Conservation (phyloP, 208 protist species). For the Pavlovales sp. region DNA sequence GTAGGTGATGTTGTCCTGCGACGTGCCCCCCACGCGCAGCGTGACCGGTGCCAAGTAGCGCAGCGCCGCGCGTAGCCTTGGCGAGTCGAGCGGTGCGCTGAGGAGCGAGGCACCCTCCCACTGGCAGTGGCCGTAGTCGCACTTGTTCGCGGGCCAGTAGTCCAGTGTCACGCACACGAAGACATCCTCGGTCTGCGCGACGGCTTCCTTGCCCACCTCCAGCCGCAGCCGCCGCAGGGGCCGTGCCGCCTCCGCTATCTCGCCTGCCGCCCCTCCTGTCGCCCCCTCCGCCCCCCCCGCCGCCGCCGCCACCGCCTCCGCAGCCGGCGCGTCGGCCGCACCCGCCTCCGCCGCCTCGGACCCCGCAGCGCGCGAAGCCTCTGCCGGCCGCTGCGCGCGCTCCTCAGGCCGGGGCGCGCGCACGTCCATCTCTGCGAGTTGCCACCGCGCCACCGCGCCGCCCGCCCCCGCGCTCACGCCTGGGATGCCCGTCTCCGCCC, state of each 20-base stretch:
- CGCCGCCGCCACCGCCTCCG: too few relatives aligned
- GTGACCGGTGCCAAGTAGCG: not conserved
- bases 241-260: too few relatives aligned
- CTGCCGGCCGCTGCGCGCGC: too few relatives aligned
- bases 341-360: too few relatives aligned
- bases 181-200: not conserved
- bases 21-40: not conserved
- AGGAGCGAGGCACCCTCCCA: not conserved
- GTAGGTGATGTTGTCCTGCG: not conserved
- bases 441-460: not conserved
- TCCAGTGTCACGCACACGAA: constrained; percentile 23
- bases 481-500: not conserved
- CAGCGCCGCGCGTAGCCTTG: not conserved
- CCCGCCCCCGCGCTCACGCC: not conserved
- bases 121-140: constrained; percentile 33
- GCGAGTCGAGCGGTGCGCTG: not conserved
- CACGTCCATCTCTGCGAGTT: not conserved
- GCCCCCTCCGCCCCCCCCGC: too few relatives aligned
- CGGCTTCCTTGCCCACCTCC: too few relatives aligned
- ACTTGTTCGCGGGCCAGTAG: constrained; percentile 36
- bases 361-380: too few relatives aligned
- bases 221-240: too few relatives aligned
- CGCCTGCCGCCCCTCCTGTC: too few relatives aligned
- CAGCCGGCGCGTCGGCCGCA: too few relatives aligned
- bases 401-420: too few relatives aligned